Evolutionary conservation across 2,329 filamentous ascomycete species (phyloP).

Genomic region (Seiridium unicorne): DNA sequence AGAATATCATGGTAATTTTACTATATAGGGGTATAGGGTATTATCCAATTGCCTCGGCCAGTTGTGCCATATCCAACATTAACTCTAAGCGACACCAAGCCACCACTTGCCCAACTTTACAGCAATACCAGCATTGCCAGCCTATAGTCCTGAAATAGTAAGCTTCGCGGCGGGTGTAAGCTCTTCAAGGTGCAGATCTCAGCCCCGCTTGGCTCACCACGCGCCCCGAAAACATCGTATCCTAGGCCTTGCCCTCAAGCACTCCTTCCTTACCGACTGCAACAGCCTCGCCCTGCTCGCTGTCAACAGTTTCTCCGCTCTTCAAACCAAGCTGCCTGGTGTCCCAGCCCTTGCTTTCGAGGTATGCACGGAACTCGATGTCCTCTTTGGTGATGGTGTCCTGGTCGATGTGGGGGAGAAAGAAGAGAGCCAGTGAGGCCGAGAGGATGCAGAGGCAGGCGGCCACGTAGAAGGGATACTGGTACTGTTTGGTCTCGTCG

Average conservation of each 20-base stretch:
- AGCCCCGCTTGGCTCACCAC: no score
- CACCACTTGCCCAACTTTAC: no score
- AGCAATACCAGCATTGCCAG: no score
- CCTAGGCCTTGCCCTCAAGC: background rate
- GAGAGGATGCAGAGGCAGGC: slow-evolving; percentile 74
- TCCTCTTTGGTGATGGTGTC: slow-evolving; percentile 84
- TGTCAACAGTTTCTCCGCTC: background rate
- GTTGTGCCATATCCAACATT: no score
- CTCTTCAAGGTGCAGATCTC: no score
- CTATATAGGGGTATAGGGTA: no score
- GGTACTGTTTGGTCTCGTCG: slow-evolving; percentile 58
- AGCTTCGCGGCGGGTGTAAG: no score
- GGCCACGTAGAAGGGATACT: slow-evolving; percentile 90
- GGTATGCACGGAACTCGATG: slow-evolving; percentile 68
- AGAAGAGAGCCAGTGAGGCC: slow-evolving; percentile 62
- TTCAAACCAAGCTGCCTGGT: slow-evolving; percentile 51
- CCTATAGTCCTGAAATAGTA: no score
- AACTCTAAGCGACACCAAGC: no score
- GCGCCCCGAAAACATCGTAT: background rate
- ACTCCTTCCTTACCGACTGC: background rate
- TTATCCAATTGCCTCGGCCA: no score
- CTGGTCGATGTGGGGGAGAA: slow-evolving; percentile 75
- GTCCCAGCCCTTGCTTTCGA: slow-evolving; percentile 76
- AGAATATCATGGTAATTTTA: no score
- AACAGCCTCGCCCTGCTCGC: slow-evolving; percentile 1